Evolutionary conservation across 805 yeast species (phyloP).

Genomic region (Saturnispora serradocipensis): DNA sequence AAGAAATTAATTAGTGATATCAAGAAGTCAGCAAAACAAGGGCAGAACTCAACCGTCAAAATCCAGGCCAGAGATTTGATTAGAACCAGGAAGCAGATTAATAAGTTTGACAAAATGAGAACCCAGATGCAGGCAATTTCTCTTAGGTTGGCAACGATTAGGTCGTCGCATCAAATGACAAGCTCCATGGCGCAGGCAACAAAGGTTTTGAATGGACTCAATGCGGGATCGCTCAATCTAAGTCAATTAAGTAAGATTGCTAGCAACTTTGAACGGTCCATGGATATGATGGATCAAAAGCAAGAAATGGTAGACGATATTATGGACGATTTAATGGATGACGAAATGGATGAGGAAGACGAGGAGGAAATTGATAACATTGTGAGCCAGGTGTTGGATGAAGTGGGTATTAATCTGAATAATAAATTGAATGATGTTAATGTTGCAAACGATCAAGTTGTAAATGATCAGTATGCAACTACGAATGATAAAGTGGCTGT

Average conservation of each 20-base stretch:
- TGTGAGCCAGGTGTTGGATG: conserved; percentile 86
- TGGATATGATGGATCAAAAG: conserved; percentile 95
- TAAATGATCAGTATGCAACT: conserved; percentile 28
- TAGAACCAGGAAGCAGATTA: conserved; percentile 73
- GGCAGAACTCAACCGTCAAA: conserved; percentile 82
- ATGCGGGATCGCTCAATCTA: conserved; percentile 69
- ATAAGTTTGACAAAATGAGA: conserved; percentile 86
- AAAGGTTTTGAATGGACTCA: conserved; percentile 74
- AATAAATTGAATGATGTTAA: conserved; percentile 29
- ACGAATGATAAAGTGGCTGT: conserved; percentile 4
- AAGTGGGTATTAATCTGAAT: conserved; percentile 82
- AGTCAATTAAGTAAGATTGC: conserved; percentile 85
- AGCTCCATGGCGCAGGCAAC: conserved; percentile 93
- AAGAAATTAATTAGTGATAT: conserved; percentile 79
- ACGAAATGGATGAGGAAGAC: conserved; percentile 76
- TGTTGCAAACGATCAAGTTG: conserved; percentile 11
- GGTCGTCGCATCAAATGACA: conserved; percentile 94
- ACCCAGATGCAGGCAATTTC: conserved; percentile 94
- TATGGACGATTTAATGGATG: conserved; percentile 92
- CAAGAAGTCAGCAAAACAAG: conserved; percentile 83
- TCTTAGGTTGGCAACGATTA: conserved; percentile 80
- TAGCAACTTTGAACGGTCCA: conserved; percentile 90
- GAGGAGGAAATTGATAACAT: conserved; percentile 82
- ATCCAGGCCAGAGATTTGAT: conserved; percentile 94
- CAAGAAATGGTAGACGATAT: conserved; percentile 99